A percentile compares a stretch with the other conserved stretches of the same genome.
Evolutionary conservation across 1,284 basidiomycete species (phyloP).

Genomic region (Trichosporon ovoides): DNA sequence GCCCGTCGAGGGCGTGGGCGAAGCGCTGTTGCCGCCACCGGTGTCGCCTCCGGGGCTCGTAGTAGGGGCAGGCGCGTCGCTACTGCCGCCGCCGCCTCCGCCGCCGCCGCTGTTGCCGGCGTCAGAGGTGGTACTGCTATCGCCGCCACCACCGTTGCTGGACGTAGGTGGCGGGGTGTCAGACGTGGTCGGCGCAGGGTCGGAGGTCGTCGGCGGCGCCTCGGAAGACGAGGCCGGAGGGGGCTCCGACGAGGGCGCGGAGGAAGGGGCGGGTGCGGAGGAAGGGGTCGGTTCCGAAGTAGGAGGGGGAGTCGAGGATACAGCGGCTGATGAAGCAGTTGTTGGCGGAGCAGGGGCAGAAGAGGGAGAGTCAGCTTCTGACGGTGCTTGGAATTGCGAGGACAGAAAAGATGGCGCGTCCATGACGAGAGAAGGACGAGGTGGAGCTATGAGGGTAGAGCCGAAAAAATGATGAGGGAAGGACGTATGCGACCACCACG

Average conservation of each 20-base stretch:
- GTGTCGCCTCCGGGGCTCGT: neutral
- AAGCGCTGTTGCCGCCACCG: neutral
- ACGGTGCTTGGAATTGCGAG: neutral
- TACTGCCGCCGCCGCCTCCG: neutral
- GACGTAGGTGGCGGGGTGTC: neutral
- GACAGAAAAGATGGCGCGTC: neutral
- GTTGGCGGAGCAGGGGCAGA: neutral
- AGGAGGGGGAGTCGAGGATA: neutral
- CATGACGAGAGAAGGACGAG: neutral
- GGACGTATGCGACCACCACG: neutral
- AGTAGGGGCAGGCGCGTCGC: neutral
- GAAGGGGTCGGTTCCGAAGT: neutral
- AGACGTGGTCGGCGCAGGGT: neutral
- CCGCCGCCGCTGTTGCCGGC: neutral
- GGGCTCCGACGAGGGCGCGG: slow-evolving; percentile 16
- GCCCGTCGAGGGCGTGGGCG: neutral
- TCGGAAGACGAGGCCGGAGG: neutral
- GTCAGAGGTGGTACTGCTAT: neutral
- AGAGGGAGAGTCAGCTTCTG: neutral
- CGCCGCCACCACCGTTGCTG: neutral
- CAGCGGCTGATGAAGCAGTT: neutral
- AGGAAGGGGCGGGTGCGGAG: neutral
- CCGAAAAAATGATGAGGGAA: neutral
- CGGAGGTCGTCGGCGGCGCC: neutral
- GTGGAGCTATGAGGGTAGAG: neutral